Conservation (phyloP, 225 moss, liverwort and hornwort genomes). For the Lunularia cruciata region DNA sequence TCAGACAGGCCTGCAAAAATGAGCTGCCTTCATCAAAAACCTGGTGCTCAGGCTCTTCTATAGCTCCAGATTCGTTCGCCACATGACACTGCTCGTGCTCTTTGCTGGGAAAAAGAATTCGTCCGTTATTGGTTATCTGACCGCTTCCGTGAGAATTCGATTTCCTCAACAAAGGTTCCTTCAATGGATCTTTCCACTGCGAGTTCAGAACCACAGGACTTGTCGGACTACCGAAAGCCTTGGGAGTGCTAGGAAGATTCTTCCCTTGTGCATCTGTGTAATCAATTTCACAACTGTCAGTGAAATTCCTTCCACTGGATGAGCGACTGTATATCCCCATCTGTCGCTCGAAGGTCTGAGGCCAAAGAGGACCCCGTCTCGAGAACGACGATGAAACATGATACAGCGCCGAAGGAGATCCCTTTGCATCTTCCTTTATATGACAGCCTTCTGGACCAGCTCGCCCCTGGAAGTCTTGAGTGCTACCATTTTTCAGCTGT, state of each 20-base stretch:
- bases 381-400: slow-evolving; percentile 35
- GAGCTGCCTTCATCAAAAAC: slow-evolving; percentile 51
- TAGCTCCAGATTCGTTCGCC: neutral
- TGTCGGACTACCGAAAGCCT: too few relatives aligned
- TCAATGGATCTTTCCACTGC: slow-evolving; percentile 28
- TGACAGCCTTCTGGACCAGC: too few relatives aligned
- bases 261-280: too few relatives aligned
- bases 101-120: neutral
- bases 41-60: neutral
- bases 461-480: neutral
- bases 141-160: neutral
- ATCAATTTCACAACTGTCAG: slow-evolving; percentile 17
- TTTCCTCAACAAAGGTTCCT: slow-evolving; percentile 48
- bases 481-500: neutral
- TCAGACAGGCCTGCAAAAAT: slow-evolving; percentile 78
- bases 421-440: neutral
- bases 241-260: too few relatives aligned
- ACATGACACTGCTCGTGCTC: neutral
- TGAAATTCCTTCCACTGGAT: slow-evolving; percentile 13
- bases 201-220: neutral
- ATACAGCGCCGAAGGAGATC: slow-evolving; percentile 3
- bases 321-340: slow-evolving; percentile 65
- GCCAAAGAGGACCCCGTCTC: slow-evolving; percentile 58
- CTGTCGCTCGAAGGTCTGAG: slow-evolving; percentile 56
- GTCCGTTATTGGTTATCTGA: too few relatives aligned